Conservation (phyloP, 495 filamentous ascomycete species). For the Terfezia claveryi region DNA sequence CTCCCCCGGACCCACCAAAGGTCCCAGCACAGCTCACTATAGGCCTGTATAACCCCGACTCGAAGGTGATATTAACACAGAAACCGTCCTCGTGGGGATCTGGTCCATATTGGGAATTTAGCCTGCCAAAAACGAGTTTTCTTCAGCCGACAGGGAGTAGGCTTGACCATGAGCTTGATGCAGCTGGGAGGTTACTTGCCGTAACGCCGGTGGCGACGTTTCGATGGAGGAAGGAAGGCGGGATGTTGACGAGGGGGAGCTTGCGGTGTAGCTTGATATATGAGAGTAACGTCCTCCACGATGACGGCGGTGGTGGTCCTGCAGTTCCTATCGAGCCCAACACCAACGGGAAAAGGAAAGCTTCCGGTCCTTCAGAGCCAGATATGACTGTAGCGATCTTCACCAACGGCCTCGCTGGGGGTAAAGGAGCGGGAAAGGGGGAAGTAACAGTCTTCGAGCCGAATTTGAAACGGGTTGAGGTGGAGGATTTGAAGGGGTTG, state of each 20-base stretch:
- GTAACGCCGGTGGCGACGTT: constrained; percentile 64
- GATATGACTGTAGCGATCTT: constrained; percentile 85
- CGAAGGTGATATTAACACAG: constrained; percentile 47
- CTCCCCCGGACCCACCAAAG: constrained; percentile 35
- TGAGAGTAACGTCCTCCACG: constrained; percentile 11
- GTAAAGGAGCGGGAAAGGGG: constrained; percentile 29
- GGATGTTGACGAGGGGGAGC: constrained; percentile 33
- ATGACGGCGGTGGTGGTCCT: constrained; percentile 45
- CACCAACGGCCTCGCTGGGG: constrained; percentile 24
- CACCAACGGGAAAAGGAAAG: constrained; percentile 9
- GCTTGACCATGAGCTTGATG: constrained; percentile 52
- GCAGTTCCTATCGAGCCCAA: constrained; percentile 32
- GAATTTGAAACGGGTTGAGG: constrained; percentile 69
- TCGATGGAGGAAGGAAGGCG: constrained; percentile 78
- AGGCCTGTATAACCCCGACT: constrained; percentile 88
- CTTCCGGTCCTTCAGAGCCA: constrained; percentile 32
- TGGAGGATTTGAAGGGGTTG: constrained; percentile 85
- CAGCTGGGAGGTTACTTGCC: constrained; percentile 39
- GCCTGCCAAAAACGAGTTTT: constrained; percentile 74
- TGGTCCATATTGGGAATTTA: constrained; percentile 62
- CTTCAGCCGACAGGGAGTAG: constrained; percentile 49
- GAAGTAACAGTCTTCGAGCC: constrained; percentile 75
- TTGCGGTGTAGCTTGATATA: constrained; percentile 13
- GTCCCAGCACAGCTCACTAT: constrained; percentile 61
- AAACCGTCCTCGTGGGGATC: constrained; percentile 35